Conservation (phyloP, 2,329 filamentous ascomycete species). For the Pseudohalonectria lignicola region DNA sequence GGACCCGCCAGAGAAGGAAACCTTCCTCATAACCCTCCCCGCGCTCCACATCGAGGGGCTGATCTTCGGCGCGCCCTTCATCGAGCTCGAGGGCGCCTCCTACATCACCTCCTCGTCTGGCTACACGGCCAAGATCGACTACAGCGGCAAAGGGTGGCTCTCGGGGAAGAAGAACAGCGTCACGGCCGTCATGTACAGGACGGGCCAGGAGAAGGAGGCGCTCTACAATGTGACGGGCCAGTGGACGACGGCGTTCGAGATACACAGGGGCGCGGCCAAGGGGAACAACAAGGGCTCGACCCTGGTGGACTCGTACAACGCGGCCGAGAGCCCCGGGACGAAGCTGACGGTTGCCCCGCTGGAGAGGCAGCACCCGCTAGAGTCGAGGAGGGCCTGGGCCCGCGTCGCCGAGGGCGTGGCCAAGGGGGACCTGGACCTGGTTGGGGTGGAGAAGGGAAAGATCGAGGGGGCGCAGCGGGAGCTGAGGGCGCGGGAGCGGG, state of each 20-base stretch:
- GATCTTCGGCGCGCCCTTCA: slow-evolving; percentile 75
- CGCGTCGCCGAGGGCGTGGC: slow-evolving; percentile 75
- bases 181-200: slow-evolving; percentile 59
- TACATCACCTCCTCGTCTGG: slow-evolving; percentile 82
- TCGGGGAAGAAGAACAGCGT: slow-evolving; percentile 94
- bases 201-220: slow-evolving; percentile 60
- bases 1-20: slow-evolving; percentile 36
- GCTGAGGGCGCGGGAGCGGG: slow-evolving; percentile 60
- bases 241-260: slow-evolving; percentile 76
- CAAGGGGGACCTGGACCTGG: slow-evolving; percentile 73
- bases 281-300: slow-evolving; percentile 25
- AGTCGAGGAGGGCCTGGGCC: slow-evolving; percentile 77
- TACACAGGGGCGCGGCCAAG: slow-evolving; percentile 54
- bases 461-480: slow-evolving; percentile 82
- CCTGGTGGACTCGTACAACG: slow-evolving; percentile 49
- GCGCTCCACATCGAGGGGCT: slow-evolving; percentile 89
- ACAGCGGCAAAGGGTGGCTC: slow-evolving; percentile 87
- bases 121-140: slow-evolving; percentile 83
- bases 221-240: slow-evolving; percentile 79
- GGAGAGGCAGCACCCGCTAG: slow-evolving; percentile 68
- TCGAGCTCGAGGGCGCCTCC: slow-evolving; percentile 77
- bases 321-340: slow-evolving; percentile 45
- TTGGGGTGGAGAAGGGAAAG: slow-evolving; percentile 68
- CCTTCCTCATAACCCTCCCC: slow-evolving; percentile 85
- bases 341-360: slow-evolving; percentile 61